Percentiles rank a stretch among this genome's conserved stretches.
phyloP scores from a whole-genome alignment of 768 basidiomycete species.

The Tylopilus rubrobrunneus region DNA sequence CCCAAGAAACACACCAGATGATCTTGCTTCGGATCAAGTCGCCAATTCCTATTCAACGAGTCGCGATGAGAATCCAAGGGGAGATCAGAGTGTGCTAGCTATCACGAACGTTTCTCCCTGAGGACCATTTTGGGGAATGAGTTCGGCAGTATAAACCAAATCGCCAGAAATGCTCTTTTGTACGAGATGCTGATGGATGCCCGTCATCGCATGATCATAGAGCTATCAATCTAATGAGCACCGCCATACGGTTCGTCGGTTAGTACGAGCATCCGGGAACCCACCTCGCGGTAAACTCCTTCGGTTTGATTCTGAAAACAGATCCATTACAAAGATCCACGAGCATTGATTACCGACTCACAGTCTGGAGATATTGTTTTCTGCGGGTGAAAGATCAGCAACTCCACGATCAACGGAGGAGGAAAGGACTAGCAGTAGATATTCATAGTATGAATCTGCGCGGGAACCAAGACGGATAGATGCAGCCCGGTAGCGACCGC shows the following conservation, averaged over 20 bases:
- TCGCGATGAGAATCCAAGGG: conserved; percentile 6
- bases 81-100: background rate
- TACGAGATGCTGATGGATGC: conserved; percentile 72
- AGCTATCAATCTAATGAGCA: conserved; percentile 48
- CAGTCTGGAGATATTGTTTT: conserved; percentile 33
- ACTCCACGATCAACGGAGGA: background rate
- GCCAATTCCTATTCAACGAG: conserved; percentile 54
- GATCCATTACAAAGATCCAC: background rate
- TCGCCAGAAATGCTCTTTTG: conserved; percentile 54
- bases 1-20: conserved; percentile 95
- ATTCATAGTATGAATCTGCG: conserved; percentile 94
- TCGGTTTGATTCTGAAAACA: conserved; percentile 63
- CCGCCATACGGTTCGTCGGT: background rate
- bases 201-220: conserved; percentile 84
- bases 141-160: conserved; percentile 79
- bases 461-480: conserved; percentile 87
- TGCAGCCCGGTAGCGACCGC: conserved; percentile 55
- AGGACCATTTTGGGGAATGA: conserved; percentile 52
- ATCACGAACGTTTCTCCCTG: conserved; percentile 33
- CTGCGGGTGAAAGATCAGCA: conserved; percentile 12
- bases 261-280: conserved; percentile 14
- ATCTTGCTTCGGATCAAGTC: conserved; percentile 83
- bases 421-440: conserved; percentile 56
- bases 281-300: conserved; percentile 68
- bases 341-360: conserved; percentile 11